Conservation (phyloP, 2,329 filamentous ascomycete species). For the Talaromyces sp. region DNA sequence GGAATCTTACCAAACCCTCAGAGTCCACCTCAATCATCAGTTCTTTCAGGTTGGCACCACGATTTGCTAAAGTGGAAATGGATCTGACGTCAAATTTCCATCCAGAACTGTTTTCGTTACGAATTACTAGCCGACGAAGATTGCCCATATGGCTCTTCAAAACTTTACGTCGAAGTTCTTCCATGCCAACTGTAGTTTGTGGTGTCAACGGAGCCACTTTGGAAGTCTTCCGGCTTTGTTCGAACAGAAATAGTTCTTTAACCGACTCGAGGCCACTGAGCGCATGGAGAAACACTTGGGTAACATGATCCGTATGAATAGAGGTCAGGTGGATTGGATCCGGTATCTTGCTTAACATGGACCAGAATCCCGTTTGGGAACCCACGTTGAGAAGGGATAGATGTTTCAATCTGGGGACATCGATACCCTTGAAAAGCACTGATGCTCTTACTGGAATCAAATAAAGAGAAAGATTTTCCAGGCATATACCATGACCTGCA, state of each 20-base stretch:
- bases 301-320: slow-evolving; percentile 60
- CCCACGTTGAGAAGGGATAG: slow-evolving; percentile 61
- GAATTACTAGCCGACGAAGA: slow-evolving; percentile 54
- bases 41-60: slow-evolving; percentile 15
- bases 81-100: slow-evolving; percentile 45
- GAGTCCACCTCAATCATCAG: slow-evolving; percentile 15
- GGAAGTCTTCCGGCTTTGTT: slow-evolving; percentile 44
- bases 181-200: slow-evolving; percentile 46
- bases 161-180: slow-evolving; percentile 53
- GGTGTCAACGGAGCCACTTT: slow-evolving; percentile 51
- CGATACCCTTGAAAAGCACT: slow-evolving; percentile 51
- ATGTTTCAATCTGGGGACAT: slow-evolving; percentile 50
- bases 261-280: slow-evolving; percentile 49
- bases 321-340: slow-evolving; percentile 50
- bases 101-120: slow-evolving; percentile 46
- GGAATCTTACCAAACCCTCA: slow-evolving; percentile 17
- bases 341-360: slow-evolving; percentile 51
- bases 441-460: slow-evolving; percentile 57
- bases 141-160: slow-evolving; percentile 53
- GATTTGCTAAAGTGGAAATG: slow-evolving; percentile 11
- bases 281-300: slow-evolving; percentile 38
- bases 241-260: slow-evolving; percentile 55
- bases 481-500: slow-evolving; percentile 51
- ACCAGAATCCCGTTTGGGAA: slow-evolving; percentile 56
- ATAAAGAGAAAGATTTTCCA: slow-evolving; percentile 51